phyloP scores from a whole-genome alignment of 176 grass and related monocot genomes.

The Oryza brachyantha region DNA sequence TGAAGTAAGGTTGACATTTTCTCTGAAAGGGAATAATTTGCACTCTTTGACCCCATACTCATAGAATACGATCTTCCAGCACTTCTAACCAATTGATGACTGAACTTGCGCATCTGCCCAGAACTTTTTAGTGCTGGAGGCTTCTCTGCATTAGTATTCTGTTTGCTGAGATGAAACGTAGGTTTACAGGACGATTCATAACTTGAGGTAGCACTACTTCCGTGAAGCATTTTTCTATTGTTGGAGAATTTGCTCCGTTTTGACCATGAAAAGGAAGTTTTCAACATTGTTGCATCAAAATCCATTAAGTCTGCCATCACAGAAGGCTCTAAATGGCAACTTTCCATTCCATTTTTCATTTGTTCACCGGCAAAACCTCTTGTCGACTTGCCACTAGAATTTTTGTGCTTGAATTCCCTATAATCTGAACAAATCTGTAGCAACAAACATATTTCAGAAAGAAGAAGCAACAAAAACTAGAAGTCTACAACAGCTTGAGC shows the following conservation, averaged over 20 bases:
- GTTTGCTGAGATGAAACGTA: neutral
- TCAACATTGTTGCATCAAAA: neutral
- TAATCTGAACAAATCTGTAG: slow-evolving; percentile 7
- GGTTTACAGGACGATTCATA: neutral
- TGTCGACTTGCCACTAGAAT: neutral
- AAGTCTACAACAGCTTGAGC: no score
- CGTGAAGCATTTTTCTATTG: neutral
- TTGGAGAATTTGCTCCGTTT: neutral
- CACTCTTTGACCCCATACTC: neutral
- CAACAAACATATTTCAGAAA: neutral
- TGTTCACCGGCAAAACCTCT: neutral
- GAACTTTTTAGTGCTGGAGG: neutral
- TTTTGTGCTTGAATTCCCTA: slow-evolving; percentile 25
- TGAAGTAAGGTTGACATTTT: slow-evolving; percentile 29
- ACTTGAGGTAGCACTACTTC: neutral
- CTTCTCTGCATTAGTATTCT: slow-evolving; percentile 2
- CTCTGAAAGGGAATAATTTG: slow-evolving; percentile 28
- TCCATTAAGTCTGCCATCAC: neutral
- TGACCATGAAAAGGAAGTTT: neutral
- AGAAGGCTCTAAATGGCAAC: neutral
- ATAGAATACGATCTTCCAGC: neutral
- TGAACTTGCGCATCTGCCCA: neutral
- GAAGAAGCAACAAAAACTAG: no score
- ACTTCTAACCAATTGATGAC: slow-evolving; percentile 25
- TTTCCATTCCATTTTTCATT: neutral